Evolutionary conservation across 768 basidiomycete species (phyloP), one percentile per base, ranked within the genome.

Genomic region (Rhodotorula paludigena): DNA sequence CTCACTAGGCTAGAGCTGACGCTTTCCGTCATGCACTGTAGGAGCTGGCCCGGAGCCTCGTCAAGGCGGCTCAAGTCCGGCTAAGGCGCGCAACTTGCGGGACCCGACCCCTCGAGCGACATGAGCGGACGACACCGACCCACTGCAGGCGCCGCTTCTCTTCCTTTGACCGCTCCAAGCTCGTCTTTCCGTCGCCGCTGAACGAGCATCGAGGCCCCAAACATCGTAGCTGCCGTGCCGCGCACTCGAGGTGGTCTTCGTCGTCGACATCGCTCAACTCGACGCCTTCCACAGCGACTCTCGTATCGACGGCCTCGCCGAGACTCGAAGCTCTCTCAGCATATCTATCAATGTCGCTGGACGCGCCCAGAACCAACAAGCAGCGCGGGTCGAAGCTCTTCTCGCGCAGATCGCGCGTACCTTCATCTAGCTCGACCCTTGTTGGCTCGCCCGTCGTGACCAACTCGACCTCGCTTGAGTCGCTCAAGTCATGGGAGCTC

Each of bases 181-280:
- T 56, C 38, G 38, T 41, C n/a, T 56, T 56, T 21, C 54, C 54
- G n/a, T 56, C 54, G 3, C 54, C 54, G n/a, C 39, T 56, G 0
- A 15, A 41, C n/a, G n/a, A 56, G 54, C 54, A 56, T 21, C 54
- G 54, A 20, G 52, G 33, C 35, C 38, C 41, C 41, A 20, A 14
- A 18, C 15, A 20, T 42, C 54, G 47, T 11, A 9, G n/a, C 45
- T 23, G 10, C 16, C 5, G 16, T 25, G 5, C 18, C 32, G 33
- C 32, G 25, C 23, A 32, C 15, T 53, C 18, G 3, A 21, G 6
- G 21, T 53, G 21, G 1, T 25, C 52, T 21, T 23, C 35, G 2
- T 36, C 52, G 54, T n/a, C 39, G 18, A 25, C 23, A 3, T 10
- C 38, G 36, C 3, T 12, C 3, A 12, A 20, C 7, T 11, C 39